These are phyloP conservation scores for Cymbopogon flexuosus DNA, from an alignment of 202 grass and related monocot genomes.

Conservation along the genomic window DNA sequence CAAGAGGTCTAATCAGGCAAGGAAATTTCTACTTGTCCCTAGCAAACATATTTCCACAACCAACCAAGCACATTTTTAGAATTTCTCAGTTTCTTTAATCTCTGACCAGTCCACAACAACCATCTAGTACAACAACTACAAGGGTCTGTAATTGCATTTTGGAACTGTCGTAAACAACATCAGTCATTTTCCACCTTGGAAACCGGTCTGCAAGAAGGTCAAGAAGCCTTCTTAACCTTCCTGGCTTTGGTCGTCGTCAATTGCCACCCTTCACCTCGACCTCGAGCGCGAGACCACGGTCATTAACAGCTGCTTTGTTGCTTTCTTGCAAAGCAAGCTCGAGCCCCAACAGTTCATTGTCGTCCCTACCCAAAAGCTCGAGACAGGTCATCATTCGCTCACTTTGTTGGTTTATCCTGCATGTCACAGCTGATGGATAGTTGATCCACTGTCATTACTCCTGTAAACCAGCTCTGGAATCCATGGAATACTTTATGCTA, in stretches of 20 bases:
- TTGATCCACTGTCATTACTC: not conserved
- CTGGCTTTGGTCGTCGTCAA: not conserved
- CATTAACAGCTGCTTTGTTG: conserved; percentile 40
- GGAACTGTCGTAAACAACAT: not conserved
- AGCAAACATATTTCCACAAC: not conserved
- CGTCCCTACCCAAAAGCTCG: conserved; percentile 16
- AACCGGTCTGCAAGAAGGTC: conserved; percentile 5
- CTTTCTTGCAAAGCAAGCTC: conserved; percentile 45
- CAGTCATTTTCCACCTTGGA: not conserved
- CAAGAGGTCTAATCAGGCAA: not conserved
- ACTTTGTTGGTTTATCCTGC: not conserved
- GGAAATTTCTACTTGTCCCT: conserved; percentile 13
- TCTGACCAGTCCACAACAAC: not conserved
- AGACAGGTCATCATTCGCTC: conserved; percentile 36
- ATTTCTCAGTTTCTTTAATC: not conserved
- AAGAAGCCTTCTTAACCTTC: not conserved
- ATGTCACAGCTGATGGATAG: not conserved
- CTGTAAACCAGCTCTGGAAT: conserved; percentile 5
- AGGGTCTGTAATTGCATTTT: not conserved
- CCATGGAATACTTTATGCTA: conserved; percentile 13
- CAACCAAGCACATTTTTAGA: not conserved
- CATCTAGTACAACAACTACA: not conserved
- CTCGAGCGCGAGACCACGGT: conserved; percentile 15
- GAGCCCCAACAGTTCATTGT: conserved; percentile 38
- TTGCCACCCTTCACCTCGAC: conserved; percentile 20